phyloP scores from a whole-genome alignment of 2,329 filamentous ascomycete species.

The Phaeosphaeriaceae sp. region DNA sequence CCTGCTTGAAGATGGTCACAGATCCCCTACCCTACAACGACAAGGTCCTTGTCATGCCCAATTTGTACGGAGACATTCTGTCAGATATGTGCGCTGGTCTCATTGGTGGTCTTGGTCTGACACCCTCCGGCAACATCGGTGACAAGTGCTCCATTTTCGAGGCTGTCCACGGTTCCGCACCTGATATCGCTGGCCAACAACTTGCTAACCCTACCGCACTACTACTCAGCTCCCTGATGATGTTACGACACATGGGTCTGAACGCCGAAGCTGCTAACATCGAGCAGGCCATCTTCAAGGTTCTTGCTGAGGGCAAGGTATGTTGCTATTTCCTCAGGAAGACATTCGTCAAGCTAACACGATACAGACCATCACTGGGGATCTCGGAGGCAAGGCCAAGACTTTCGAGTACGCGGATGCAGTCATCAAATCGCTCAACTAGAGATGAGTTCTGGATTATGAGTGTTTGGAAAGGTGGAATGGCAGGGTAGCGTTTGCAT shows the following conservation, averaged over 20 bases:
- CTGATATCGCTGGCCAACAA: conserved; percentile 94
- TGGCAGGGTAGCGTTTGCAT: conserved; percentile 41
- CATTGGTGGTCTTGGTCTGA: conserved; percentile 95
- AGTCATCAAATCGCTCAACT: conserved; percentile 73
- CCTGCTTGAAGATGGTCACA: conserved; percentile 97
- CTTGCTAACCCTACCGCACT: conserved; percentile 97
- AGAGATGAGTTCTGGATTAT: conserved; percentile 36
- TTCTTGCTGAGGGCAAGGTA: conserved; percentile 92
- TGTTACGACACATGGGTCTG: conserved; percentile 98
- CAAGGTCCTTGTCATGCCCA: conserved; percentile 97
- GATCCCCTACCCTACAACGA: conserved; percentile 97
- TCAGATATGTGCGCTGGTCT: conserved; percentile 99
- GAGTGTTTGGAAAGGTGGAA: conserved; percentile 34
- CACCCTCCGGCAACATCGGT: conserved; percentile 97
- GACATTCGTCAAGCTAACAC: conserved; percentile 16
- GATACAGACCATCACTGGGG: conserved; percentile 78
- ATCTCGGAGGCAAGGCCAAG: conserved; percentile 95
- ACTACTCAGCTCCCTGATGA: conserved; percentile 97
- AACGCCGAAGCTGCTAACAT: conserved; percentile 84
- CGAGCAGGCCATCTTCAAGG: conserved; percentile 93
- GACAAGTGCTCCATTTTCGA: conserved; percentile 99
- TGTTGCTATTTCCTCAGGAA: conserved; percentile 22
- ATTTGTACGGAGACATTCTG: conserved; percentile 98
- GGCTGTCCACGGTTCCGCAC: conserved; percentile 96
- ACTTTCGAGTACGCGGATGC: conserved; percentile 92